A percentile compares a stretch with the other conserved stretches of the same genome.
These are phyloP conservation scores for Aspergillus ruber DNA, from an alignment of 2,329 filamentous ascomycete species.

Conservation along the genomic window DNA sequence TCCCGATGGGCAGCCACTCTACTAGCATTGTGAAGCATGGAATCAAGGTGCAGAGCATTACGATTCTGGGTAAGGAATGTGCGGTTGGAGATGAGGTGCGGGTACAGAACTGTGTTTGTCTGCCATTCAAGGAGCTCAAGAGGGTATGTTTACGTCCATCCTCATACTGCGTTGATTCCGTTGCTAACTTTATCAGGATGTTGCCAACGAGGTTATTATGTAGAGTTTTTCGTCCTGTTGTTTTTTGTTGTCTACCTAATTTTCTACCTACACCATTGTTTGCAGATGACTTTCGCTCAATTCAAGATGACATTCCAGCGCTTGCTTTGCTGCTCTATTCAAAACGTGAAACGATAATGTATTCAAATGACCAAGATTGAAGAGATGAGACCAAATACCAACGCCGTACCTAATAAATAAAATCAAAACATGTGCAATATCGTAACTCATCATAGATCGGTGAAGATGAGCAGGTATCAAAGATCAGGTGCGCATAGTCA, in stretches of 20 bases:
- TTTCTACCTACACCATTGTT: not conserved
- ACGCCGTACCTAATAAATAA: not conserved
- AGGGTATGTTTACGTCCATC: slow-evolving; percentile 54
- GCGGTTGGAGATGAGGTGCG: slow-evolving; percentile 86
- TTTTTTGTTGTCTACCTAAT: not conserved
- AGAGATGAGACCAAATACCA: not conserved
- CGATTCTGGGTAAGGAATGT: slow-evolving; percentile 95
- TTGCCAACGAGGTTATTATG: slow-evolving; percentile 72
- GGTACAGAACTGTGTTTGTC: slow-evolving; percentile 94
- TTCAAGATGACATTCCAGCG: not conserved
- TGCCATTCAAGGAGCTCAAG: slow-evolving; percentile 98
- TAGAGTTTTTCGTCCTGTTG: slow-evolving; percentile 39
- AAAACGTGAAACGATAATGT: not conserved
- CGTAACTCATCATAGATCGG: slow-evolving; percentile 6
- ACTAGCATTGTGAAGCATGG: slow-evolving; percentile 97
- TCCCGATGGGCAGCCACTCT: slow-evolving; percentile 76
- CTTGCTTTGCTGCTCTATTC: not conserved
- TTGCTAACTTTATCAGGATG: slow-evolving; percentile 21
- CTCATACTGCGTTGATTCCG: not conserved
- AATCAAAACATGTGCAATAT: slow-evolving; percentile 3
- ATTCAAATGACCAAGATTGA: not conserved
- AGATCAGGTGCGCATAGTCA: not conserved
- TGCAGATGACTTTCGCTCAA: not conserved
- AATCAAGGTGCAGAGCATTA: slow-evolving; percentile 97
- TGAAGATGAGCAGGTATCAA: not conserved